Percentiles rank a stretch among this genome's conserved stretches.
phyloP scores from a whole-genome alignment of 495 filamentous ascomycete species.

The Xylaria curta region DNA sequence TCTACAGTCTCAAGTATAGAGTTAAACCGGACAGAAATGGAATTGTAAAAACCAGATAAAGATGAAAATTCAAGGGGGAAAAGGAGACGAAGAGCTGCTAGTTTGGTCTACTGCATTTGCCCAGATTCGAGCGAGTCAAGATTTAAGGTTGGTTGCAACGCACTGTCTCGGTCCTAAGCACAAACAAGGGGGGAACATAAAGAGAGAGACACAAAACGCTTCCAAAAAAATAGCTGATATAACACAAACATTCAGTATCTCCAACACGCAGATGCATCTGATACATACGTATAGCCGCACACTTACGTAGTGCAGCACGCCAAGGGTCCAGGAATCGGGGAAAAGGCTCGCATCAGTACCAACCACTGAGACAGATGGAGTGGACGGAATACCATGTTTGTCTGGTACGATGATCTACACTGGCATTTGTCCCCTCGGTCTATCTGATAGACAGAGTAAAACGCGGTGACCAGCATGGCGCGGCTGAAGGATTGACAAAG shows the following conservation, averaged over 20 bases:
- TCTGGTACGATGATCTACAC: constrained; percentile 4
- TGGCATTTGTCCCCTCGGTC: background rate
- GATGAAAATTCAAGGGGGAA: background rate
- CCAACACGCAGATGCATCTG: background rate
- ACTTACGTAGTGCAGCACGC: background rate
- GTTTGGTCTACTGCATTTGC: background rate
- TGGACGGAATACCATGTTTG: background rate
- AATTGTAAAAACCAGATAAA: background rate
- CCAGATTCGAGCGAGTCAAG: background rate
- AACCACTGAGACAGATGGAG: background rate
- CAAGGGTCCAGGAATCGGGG: background rate
- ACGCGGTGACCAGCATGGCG: constrained; percentile 5
- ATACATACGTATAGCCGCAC: background rate
- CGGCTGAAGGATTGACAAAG: constrained; percentile 6
- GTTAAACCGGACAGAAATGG: background rate
- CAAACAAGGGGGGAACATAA: too few species aligned
- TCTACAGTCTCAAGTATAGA: background rate
- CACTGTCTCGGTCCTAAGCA: background rate
- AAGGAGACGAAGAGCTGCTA: background rate
- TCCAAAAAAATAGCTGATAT: too few species aligned
- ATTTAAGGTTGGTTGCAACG: background rate
- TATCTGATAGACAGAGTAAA: background rate
- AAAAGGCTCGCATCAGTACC: background rate
- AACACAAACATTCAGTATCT: background rate
- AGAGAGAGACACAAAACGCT: too few species aligned